These are phyloP conservation scores for Tritrichomonas foetus DNA, from an alignment of 208 protist genomes.

Conservation along the genomic window DNA sequence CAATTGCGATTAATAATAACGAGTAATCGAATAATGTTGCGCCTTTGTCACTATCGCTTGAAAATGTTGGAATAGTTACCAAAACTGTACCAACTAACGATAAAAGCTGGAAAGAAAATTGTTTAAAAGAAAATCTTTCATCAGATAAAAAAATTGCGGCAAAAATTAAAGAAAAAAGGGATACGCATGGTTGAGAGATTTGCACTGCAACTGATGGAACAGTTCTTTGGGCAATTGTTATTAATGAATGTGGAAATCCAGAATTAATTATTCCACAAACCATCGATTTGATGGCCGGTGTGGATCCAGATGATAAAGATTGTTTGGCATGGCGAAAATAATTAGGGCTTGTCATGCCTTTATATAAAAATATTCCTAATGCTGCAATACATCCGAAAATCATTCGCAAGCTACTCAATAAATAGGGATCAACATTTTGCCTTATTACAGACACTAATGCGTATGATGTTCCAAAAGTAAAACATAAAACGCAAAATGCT, in stretches of 20 bases:
- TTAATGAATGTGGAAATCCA: constrained; percentile 12
- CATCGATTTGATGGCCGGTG: background rate
- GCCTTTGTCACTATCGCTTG: background rate
- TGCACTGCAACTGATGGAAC: background rate
- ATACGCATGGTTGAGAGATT: background rate
- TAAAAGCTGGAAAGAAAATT: background rate
- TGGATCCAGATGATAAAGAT: background rate
- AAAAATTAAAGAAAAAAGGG: background rate
- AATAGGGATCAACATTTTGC: background rate
- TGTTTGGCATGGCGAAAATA: background rate
- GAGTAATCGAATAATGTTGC: background rate
- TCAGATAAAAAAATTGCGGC: background rate
- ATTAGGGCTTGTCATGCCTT: background rate
- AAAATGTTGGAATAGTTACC: background rate
- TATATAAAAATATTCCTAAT: background rate
- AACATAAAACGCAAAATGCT: background rate
- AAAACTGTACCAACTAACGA: background rate
- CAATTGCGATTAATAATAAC: background rate
- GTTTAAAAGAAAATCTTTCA: background rate
- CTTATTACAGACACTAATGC: background rate
- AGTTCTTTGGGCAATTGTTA: background rate
- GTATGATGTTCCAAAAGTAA: background rate
- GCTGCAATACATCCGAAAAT: background rate
- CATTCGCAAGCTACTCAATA: background rate
- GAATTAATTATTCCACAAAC: background rate